Conservation (phyloP, 139 green algal genomes). For the Chlorella sp. region DNA sequence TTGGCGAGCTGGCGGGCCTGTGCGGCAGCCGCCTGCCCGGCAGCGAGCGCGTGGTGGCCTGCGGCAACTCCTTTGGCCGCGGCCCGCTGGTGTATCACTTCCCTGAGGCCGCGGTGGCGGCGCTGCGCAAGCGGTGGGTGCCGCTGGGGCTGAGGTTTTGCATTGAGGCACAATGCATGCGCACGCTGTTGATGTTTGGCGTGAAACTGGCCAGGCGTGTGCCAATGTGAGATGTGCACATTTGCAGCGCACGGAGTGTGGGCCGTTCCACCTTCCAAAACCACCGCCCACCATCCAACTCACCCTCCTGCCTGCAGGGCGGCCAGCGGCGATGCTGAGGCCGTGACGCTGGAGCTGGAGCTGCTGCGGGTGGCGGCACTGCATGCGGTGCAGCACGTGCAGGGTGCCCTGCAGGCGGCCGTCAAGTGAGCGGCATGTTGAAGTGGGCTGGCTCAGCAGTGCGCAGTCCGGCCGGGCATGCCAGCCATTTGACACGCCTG, state of each 20-base stretch:
- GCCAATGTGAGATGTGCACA: too few species aligned
- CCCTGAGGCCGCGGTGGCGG: not conserved
- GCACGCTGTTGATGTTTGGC: too few species aligned
- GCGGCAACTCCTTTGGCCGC: constrained; percentile 8
- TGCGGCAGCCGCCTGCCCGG: not conserved
- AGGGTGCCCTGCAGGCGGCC: not conserved
- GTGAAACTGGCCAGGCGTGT: too few species aligned
- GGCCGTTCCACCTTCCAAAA: too few species aligned
- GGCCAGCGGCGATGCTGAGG: not conserved
- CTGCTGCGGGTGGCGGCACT: not conserved
- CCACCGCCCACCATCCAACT: too few species aligned
- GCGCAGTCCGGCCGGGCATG: too few species aligned
- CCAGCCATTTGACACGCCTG: too few species aligned
- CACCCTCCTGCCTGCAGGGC: not conserved
- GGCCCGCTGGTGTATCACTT: constrained; percentile 7
- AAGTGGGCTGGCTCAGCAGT: too few species aligned
- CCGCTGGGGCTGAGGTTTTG: too few species aligned
- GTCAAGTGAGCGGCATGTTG: not conserved
- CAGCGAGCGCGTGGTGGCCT: not conserved
- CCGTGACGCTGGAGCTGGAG: not conserved
- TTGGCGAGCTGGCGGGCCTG: not conserved
- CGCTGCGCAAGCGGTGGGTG: not conserved
- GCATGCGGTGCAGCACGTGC: constrained; percentile 10
- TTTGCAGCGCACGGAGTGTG: too few species aligned
- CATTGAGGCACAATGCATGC: too few species aligned